Conservation (phyloP, 257 asterid genomes). For the Schizonepeta tenuifolia region DNA sequence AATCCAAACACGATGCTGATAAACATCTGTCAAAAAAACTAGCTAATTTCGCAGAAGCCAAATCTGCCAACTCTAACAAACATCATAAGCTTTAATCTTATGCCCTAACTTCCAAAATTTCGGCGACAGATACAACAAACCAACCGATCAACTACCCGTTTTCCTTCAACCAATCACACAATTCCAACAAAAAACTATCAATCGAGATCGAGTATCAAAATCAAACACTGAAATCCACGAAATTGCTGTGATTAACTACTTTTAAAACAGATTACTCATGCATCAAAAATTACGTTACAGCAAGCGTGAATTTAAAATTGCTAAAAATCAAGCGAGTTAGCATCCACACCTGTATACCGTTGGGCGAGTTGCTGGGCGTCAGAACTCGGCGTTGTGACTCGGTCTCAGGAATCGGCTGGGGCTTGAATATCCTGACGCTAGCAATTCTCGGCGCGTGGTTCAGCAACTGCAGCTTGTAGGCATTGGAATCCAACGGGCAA, state of each 20-base stretch:
- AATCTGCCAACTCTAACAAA: slow-evolving; percentile 12
- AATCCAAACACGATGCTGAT: not conserved
- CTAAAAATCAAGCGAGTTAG: not conserved
- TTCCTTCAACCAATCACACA: slow-evolving; percentile 25
- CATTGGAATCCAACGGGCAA: slow-evolving; percentile 72
- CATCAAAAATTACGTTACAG: not conserved
- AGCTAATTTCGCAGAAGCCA: not conserved
- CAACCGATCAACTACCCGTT: slow-evolving; percentile 28
- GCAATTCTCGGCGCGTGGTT: slow-evolving; percentile 78
- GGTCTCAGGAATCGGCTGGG: slow-evolving; percentile 55
- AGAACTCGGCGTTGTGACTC: slow-evolving; percentile 71
- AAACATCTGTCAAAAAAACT: slow-evolving; percentile 8
- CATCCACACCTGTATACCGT: slow-evolving; percentile 80
- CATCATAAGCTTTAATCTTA: not conserved
- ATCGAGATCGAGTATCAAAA: slow-evolving; percentile 20
- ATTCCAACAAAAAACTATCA: not conserved
- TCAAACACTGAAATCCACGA: not conserved
- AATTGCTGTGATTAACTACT: not conserved
- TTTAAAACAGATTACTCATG: not conserved
- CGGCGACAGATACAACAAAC: slow-evolving; percentile 35
- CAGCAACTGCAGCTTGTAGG: slow-evolving; percentile 68
- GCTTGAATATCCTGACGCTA: slow-evolving; percentile 66
- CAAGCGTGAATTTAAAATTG: not conserved
- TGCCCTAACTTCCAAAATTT: slow-evolving; percentile 19
- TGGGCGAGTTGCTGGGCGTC: slow-evolving; percentile 76